phyloP scores from a whole-genome alignment of 805 yeast species.

The Zygosaccharomyces bisporus region DNA sequence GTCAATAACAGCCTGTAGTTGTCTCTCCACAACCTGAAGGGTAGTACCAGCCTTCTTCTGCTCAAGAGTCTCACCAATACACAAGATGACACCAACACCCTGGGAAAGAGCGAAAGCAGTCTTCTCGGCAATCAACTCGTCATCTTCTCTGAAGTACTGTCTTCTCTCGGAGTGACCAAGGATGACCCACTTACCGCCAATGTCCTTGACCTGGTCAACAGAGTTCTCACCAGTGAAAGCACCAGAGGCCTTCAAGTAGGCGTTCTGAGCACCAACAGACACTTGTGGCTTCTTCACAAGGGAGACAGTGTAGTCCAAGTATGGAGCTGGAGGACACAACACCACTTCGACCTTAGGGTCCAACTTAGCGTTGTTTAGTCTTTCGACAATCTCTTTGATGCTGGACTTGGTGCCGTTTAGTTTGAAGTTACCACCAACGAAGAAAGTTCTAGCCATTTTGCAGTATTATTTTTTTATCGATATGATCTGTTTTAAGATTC shows the following conservation, averaged over 20 bases:
- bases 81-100: slow-evolving; percentile 87
- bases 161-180: slow-evolving; percentile 99
- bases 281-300: slow-evolving; percentile 68
- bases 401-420: slow-evolving; percentile 93
- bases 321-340: slow-evolving; percentile 93
- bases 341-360: slow-evolving; percentile 86
- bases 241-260: slow-evolving; percentile 83
- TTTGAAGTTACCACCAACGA: slow-evolving; percentile 99
- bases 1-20: slow-evolving; percentile 82
- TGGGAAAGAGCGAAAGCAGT: slow-evolving; percentile 88
- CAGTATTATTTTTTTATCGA: neutral
- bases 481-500: neutral
- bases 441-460: slow-evolving; percentile 77
- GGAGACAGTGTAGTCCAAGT: slow-evolving; percentile 71
- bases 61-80: slow-evolving; percentile 96
- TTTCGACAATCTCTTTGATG: slow-evolving; percentile 75
- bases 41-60: slow-evolving; percentile 90
- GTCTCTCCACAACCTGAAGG: slow-evolving; percentile 80
- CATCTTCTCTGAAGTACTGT: slow-evolving; percentile 84
- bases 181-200: slow-evolving; percentile 91
- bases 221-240: slow-evolving; percentile 98
- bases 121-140: slow-evolving; percentile 89
- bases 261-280: slow-evolving; percentile 86
- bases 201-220: slow-evolving; percentile 82
- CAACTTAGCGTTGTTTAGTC: slow-evolving; percentile 73